Conservation (phyloP, 345 rosid genomes). For the Zanthoxylum bungeanum region DNA sequence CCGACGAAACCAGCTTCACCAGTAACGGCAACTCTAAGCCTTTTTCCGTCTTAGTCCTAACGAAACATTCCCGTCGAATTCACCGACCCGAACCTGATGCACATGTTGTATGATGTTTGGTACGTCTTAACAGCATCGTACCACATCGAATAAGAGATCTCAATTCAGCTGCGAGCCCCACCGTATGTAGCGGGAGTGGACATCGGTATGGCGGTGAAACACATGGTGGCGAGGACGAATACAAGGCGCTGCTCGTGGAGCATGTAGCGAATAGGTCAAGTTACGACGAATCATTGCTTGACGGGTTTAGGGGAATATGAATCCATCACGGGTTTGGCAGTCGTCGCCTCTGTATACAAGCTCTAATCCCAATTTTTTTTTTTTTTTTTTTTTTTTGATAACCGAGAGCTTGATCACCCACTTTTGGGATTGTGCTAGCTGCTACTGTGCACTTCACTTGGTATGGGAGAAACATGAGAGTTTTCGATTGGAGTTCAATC, state of each 20-base stretch:
- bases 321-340: conserved; percentile 39
- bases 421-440: no score
- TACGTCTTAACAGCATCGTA: conserved; percentile 22
- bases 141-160: conserved; percentile 29
- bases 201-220: conserved; percentile 55
- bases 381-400: no score
- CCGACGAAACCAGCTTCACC: conserved; percentile 99
- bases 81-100: conserved; percentile 31
- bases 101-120: conserved; percentile 32
- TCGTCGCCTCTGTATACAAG: conserved; percentile 80
- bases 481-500: no score
- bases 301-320: conserved; percentile 65
- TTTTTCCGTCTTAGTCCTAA: conserved; percentile 79
- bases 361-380: conserved; percentile 84
- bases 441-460: no score
- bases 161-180: conserved; percentile 15
- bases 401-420: no score
- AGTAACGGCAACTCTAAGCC: conserved; percentile 76
- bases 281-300: conserved; percentile 52
- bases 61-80: conserved; percentile 74
- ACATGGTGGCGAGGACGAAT: conserved; percentile 64
- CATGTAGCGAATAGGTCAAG: conserved; percentile 67
- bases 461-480: no score
- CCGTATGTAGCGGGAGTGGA: conserved; percentile 17
- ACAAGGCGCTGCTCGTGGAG: conserved; percentile 88